Percentiles rank a stretch among this genome's conserved stretches.
Evolutionary conservation across 2,329 filamentous ascomycete genomes (phyloP).

Genomic region (Ceratocystiopsis brevicomis): DNA sequence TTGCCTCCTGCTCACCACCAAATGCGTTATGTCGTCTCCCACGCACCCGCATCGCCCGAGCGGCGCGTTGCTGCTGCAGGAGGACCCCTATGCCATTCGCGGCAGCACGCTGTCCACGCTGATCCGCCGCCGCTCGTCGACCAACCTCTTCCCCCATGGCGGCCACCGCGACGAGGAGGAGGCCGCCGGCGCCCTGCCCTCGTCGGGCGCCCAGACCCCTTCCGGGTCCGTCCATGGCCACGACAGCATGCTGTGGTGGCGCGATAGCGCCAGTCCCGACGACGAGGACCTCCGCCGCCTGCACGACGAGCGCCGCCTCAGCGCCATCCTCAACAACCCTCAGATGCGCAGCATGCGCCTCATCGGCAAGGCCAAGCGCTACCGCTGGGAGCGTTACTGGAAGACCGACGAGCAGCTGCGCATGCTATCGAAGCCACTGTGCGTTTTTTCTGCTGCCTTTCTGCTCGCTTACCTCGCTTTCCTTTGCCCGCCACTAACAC

Average conservation of each 20-base stretch:
- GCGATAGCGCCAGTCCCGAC: conserved; percentile 1
- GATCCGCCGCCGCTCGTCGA: conserved; percentile 28
- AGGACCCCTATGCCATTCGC: conserved; percentile 27
- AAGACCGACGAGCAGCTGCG: conserved; percentile 59
- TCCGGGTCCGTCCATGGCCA: conserved; percentile 2
- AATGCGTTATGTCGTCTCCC: conserved; percentile 11
- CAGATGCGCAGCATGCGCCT: conserved; percentile 68
- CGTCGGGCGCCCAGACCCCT: conserved; percentile 2
- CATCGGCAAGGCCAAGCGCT: conserved; percentile 75
- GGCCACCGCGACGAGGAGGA: conserved; percentile 10
- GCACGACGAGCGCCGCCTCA: conserved; percentile 39
- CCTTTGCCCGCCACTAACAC: too few species aligned
- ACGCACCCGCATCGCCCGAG: conserved; percentile 3
- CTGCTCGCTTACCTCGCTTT: too few species aligned
- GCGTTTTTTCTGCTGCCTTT: too few species aligned
- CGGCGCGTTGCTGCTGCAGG: conserved; percentile 15
- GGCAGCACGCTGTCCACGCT: conserved; percentile 18
- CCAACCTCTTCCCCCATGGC: conserved; percentile 5
- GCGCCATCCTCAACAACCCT: conserved; percentile 41
- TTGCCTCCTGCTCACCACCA: background rate
- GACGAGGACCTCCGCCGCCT: conserved; percentile 27
- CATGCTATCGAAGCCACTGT: conserved; percentile 50
- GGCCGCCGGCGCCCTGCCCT: conserved; percentile 1
- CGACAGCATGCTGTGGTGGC: conserved; percentile 10
- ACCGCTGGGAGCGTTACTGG: conserved; percentile 75